Evolutionary conservation across 371 early-diverging fungal genomes (phyloP).

Genomic region (Polyrhizophydium stewartii): DNA sequence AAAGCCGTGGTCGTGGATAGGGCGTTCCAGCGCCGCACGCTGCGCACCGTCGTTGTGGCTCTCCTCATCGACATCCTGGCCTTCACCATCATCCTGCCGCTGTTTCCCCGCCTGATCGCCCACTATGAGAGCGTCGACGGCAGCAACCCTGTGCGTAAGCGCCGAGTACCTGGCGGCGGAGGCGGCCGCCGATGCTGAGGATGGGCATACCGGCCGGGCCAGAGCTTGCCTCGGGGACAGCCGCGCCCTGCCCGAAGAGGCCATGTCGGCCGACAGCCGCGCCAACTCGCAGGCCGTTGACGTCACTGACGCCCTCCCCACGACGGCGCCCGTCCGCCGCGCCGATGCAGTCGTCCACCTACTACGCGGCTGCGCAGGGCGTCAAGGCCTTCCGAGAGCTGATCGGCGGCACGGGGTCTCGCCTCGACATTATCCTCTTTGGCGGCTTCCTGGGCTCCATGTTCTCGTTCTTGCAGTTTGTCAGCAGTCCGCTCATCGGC

Average conservation of each 20-base stretch:
- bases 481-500: conserved; percentile 85
- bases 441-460: conserved; percentile 93
- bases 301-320: not conserved
- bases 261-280: too few relatives aligned
- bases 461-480: conserved; percentile 91
- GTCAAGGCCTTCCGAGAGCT: conserved; percentile 22
- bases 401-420: conserved; percentile 29
- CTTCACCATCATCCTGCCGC: conserved; percentile 94
- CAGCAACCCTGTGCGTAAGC: not conserved
- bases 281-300: too few relatives aligned
- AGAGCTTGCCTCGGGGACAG: too few relatives aligned
- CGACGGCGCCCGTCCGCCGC: not conserved
- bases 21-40: conserved; percentile 6
- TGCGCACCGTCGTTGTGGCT: conserved; percentile 43
- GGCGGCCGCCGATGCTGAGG: too few relatives aligned
- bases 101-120: conserved; percentile 74
- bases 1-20: too few relatives aligned
- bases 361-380: conserved; percentile 16
- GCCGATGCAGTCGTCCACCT: conserved; percentile 14
- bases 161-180: too few relatives aligned
- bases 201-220: too few relatives aligned
- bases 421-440: conserved; percentile 78
- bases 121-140: conserved; percentile 47
- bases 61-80: conserved; percentile 92
- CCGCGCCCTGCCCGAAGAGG: too few relatives aligned